phyloP scores from a whole-genome alignment of 345 rosid genomes.

The Lepidium africanum region DNA sequence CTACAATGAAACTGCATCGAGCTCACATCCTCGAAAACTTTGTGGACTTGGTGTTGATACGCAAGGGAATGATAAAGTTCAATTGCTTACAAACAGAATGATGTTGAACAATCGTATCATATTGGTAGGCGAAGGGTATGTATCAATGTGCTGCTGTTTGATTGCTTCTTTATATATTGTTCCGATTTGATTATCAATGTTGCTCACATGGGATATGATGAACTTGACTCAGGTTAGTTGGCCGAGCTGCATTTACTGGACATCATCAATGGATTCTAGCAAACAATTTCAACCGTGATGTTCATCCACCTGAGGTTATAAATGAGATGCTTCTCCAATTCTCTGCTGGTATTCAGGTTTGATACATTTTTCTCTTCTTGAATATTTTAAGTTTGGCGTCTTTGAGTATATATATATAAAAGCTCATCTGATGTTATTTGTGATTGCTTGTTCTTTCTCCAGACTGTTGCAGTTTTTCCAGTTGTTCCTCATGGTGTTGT shows the following conservation, averaged over 20 bases:
- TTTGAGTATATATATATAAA: neutral
- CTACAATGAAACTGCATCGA: slow-evolving; percentile 34
- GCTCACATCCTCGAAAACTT: slow-evolving; percentile 23
- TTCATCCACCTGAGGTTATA: slow-evolving; percentile 74
- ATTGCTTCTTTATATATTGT: neutral
- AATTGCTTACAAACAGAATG: slow-evolving; percentile 63
- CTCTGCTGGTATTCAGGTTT: slow-evolving; percentile 91
- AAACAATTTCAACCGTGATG: slow-evolving; percentile 38
- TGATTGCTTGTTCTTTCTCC: slow-evolving; percentile 16
- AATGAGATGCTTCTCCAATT: slow-evolving; percentile 73
- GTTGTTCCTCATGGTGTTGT: slow-evolving; percentile 79
- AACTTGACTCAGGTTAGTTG: slow-evolving; percentile 48
- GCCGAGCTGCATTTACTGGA: slow-evolving; percentile 88
- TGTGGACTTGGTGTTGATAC: slow-evolving; percentile 28
- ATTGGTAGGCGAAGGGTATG: slow-evolving; percentile 88
- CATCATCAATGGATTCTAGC: slow-evolving; percentile 80
- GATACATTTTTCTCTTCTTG: neutral
- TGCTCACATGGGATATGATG: neutral
- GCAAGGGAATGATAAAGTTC: slow-evolving; percentile 39
- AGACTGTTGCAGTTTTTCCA: slow-evolving; percentile 85
- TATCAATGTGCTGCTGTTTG: neutral
- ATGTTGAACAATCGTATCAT: slow-evolving; percentile 63
- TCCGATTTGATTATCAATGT: neutral
- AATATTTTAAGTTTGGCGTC: neutral
- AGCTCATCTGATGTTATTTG: neutral